These are phyloP conservation scores for Oropetium thomaeum DNA, from an alignment of 176 grass and related monocot genomes.

Conservation along the genomic window DNA sequence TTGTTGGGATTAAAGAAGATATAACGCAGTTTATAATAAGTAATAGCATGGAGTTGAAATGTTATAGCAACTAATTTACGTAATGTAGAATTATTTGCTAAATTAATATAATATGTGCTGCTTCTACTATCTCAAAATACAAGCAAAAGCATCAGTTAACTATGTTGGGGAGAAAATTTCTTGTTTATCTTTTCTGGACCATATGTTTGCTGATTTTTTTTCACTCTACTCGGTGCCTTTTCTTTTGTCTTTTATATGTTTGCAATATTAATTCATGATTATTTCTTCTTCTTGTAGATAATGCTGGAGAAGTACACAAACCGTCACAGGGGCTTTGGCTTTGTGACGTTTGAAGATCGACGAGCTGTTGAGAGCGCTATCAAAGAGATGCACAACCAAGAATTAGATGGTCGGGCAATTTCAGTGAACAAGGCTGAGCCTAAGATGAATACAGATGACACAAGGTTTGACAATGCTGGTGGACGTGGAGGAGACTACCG, in stretches of 20 bases:
- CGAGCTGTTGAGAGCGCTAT: slow-evolving; percentile 60
- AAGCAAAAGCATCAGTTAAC: background rate
- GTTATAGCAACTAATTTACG: background rate
- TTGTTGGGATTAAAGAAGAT: background rate
- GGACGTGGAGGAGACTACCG: slow-evolving; percentile 51
- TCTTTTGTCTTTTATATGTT: slow-evolving; percentile 2
- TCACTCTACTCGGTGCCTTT: background rate
- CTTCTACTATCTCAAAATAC: background rate
- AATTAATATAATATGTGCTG: background rate
- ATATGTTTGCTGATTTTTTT: background rate
- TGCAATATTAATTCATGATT: slow-evolving; percentile 1
- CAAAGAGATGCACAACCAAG: slow-evolving; percentile 61
- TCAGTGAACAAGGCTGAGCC: slow-evolving; percentile 76
- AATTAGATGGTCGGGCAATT: slow-evolving; percentile 68
- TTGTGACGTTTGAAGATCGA: slow-evolving; percentile 71
- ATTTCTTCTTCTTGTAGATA: slow-evolving; percentile 34
- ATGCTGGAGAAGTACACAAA: too few species aligned
- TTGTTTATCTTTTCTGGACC: slow-evolving; percentile 3
- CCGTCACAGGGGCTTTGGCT: slow-evolving; percentile 62
- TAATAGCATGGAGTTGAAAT: background rate
- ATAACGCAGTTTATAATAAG: background rate
- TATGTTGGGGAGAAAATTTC: background rate
- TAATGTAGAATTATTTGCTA: background rate
- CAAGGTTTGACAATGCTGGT: slow-evolving; percentile 44
- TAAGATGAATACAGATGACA: slow-evolving; percentile 61